Evolutionary conservation across 176 grass and related monocot species (phyloP).

Genomic region (Coix lacrymajobi): DNA sequence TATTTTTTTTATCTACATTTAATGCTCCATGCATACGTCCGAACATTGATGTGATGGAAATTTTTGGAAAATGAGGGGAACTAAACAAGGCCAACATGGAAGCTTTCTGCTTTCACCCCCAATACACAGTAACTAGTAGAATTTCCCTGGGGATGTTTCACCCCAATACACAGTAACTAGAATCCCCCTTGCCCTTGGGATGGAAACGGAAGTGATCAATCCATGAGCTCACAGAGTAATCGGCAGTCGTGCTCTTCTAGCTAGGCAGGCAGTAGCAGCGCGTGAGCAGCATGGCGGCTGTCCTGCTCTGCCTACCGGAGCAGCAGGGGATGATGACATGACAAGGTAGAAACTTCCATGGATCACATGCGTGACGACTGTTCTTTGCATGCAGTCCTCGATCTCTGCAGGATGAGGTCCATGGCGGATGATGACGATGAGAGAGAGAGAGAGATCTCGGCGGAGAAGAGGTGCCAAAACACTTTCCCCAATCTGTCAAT

Average conservation of each 20-base stretch:
- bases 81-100: no score
- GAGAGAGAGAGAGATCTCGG: neutral
- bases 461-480: neutral
- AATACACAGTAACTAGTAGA: no score
- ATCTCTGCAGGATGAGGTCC: neutral
- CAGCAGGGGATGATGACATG: neutral
- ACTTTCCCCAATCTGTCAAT: neutral
- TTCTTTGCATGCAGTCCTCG: neutral
- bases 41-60: no score
- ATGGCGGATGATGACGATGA: neutral
- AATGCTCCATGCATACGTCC: no score
- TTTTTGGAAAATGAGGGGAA: no score
- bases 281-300: constrained; percentile 13
- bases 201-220: neutral
- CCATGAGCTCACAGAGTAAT: neutral
- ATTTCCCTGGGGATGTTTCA: no score
- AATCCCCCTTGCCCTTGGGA: neutral
- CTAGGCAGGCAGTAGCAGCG: neutral
- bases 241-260: neutral
- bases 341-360: neutral
- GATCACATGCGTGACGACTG: neutral
- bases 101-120: no score
- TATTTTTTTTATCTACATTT: no score
- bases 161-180: no score
- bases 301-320: neutral